phyloP scores from a whole-genome alignment of 805 yeast species.

The Starmerella tilneyi region DNA sequence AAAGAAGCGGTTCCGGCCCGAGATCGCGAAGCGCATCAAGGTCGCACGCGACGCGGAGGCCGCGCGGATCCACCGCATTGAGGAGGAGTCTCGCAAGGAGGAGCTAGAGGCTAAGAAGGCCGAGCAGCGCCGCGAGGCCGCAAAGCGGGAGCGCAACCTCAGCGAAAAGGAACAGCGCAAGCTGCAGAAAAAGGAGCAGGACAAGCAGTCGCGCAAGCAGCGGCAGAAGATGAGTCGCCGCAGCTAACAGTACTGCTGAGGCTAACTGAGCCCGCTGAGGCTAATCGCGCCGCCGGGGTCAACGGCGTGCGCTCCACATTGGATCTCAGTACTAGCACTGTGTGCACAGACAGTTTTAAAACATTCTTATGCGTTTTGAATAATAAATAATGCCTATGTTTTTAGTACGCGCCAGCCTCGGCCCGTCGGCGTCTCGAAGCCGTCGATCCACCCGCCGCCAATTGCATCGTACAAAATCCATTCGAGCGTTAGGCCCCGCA shows the following conservation, averaged over 20 bases:
- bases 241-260: not conserved
- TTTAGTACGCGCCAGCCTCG: constrained; percentile 51
- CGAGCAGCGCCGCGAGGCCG: constrained; percentile 42
- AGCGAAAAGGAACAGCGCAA: constrained; percentile 72
- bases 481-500: constrained; percentile 41
- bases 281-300: too few species aligned
- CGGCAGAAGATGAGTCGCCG: constrained; percentile 21
- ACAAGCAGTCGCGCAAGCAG: constrained; percentile 68
- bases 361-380: too few species aligned
- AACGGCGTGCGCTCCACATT: too few species aligned
- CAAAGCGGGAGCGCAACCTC: constrained; percentile 53
- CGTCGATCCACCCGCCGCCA: constrained; percentile 48
- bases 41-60: constrained; percentile 69
- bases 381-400: constrained; percentile 22
- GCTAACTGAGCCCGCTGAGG: not conserved
- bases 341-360: too few species aligned
- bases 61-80: constrained; percentile 55
- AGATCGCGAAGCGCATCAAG: constrained; percentile 55
- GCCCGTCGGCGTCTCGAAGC: constrained; percentile 50
- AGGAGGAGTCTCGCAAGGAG: constrained; percentile 58
- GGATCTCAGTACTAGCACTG: too few species aligned
- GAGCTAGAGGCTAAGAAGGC: constrained; percentile 59
- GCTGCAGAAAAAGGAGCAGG: constrained; percentile 64
- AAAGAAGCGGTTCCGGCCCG: constrained; percentile 55
- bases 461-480: constrained; percentile 48